Percentiles rank a stretch among this genome's conserved stretches.
Conservation (phyloP, 495 filamentous ascomycete genomes). For the Penicillium cataractarum region DNA sequence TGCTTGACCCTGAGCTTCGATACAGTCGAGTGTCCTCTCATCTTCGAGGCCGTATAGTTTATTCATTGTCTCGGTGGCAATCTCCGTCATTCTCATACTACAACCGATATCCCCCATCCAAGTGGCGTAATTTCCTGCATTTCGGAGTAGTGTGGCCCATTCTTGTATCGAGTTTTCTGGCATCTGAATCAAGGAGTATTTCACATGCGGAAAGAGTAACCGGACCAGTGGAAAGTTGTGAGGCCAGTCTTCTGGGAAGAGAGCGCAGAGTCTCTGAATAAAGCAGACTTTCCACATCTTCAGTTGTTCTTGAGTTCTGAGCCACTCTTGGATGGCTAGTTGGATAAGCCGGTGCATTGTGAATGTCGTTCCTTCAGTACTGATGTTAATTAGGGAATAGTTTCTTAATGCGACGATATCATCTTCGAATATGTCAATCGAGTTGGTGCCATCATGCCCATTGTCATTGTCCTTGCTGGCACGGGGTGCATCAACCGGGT, state of each 20-base stretch:
- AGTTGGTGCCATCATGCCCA: neutral
- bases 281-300: conserved; percentile 44
- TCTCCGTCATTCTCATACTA: neutral
- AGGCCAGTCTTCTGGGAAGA: conserved; percentile 41
- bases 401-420: conserved; percentile 15
- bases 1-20: neutral
- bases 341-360: conserved; percentile 55
- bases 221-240: conserved; percentile 33
- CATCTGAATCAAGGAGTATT: conserved; percentile 16
- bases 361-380: conserved; percentile 27
- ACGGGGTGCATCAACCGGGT: neutral
- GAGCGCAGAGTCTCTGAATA: conserved; percentile 38
- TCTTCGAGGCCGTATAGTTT: conserved; percentile 1
- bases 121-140: neutral
- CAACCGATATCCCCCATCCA: neutral
- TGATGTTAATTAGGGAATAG: conserved; percentile 35
- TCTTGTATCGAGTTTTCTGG: conserved; percentile 9
- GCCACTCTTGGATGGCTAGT: conserved; percentile 46
- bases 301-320: conserved; percentile 36
- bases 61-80: neutral
- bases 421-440: conserved; percentile 6
- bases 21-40: neutral
- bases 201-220: conserved; percentile 34
- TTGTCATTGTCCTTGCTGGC: neutral
- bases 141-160: conserved; percentile 10